Percentiles rank a stretch among this genome's conserved stretches.
Conservation (phyloP, 208 protist genomes). For the Naegleria fowleri region DNA sequence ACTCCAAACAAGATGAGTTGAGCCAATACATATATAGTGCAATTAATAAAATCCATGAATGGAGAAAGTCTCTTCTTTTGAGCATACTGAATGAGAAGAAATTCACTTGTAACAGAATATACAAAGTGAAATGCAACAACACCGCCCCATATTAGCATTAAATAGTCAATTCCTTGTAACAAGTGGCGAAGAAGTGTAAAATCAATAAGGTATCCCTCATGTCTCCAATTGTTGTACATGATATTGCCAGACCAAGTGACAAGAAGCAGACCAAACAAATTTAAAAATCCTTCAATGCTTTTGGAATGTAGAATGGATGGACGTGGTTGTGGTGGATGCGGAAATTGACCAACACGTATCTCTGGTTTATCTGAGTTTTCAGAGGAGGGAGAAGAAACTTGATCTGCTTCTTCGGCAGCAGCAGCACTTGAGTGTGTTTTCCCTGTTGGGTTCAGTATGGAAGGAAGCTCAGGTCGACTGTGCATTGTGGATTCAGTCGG, state of each 20-base stretch:
- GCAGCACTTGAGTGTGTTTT: background rate
- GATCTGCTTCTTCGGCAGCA: background rate
- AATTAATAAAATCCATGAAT: background rate
- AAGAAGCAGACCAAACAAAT: background rate
- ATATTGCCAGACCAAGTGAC: background rate
- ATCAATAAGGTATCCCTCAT: background rate
- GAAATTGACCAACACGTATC: background rate
- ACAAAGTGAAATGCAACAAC: background rate
- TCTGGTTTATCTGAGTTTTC: background rate
- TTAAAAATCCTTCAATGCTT: background rate
- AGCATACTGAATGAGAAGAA: background rate
- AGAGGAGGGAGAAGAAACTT: background rate
- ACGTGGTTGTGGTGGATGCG: background rate
- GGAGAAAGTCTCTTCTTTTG: background rate
- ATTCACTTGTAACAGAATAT: background rate
- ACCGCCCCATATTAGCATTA: background rate
- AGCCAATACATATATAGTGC: background rate
- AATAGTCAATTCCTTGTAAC: background rate
- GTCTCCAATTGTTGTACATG: background rate
- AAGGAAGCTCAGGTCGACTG: no score
- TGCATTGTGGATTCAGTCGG: no score
- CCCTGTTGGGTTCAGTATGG: no score
- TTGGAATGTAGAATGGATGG: background rate
- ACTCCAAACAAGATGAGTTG: background rate
- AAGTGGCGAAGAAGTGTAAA: background rate